Conservation (phyloP, 1,284 basidiomycete species). For the Cutaneotrichosporon mucoides region DNA sequence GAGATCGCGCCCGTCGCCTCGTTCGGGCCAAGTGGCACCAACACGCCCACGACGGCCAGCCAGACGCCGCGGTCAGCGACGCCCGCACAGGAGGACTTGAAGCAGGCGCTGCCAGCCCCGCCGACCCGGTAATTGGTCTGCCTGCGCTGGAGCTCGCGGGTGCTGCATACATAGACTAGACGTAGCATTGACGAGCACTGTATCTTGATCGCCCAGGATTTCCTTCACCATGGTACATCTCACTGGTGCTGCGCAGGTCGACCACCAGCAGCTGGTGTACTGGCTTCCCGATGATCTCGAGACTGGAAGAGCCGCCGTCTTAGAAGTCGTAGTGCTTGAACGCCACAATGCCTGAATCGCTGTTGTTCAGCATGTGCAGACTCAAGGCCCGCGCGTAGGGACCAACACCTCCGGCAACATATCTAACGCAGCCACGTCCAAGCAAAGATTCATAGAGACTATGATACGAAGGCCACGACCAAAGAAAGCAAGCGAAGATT, state of each 20-base stretch:
- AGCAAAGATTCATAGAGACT: neutral
- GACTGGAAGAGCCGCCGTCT: too few relatives aligned
- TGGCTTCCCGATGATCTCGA: too few relatives aligned
- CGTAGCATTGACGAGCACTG: neutral
- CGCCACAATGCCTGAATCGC: too few relatives aligned
- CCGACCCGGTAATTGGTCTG: neutral
- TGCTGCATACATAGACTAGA: slow-evolving; percentile 2
- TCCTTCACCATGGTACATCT: too few relatives aligned
- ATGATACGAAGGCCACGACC: neutral
- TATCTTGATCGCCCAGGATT: too few relatives aligned
- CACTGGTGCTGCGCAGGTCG: too few relatives aligned
- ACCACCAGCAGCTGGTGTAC: too few relatives aligned
- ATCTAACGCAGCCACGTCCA: too few relatives aligned
- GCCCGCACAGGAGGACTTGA: slow-evolving; percentile 4
- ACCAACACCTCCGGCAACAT: too few relatives aligned
- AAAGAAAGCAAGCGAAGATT: neutral
- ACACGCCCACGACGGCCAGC: slow-evolving; percentile 21
- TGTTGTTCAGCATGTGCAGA: too few relatives aligned
- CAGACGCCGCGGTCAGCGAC: slow-evolving; percentile 13
- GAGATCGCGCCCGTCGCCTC: slow-evolving; percentile 37
- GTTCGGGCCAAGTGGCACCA: slow-evolving; percentile 34
- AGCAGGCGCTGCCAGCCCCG: neutral
- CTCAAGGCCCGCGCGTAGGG: too few relatives aligned
- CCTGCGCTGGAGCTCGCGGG: neutral
- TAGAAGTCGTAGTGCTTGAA: too few relatives aligned